Evolutionary conservation across 441 rosid genomes (phyloP).

Genomic region (Populus hybrid): DNA sequence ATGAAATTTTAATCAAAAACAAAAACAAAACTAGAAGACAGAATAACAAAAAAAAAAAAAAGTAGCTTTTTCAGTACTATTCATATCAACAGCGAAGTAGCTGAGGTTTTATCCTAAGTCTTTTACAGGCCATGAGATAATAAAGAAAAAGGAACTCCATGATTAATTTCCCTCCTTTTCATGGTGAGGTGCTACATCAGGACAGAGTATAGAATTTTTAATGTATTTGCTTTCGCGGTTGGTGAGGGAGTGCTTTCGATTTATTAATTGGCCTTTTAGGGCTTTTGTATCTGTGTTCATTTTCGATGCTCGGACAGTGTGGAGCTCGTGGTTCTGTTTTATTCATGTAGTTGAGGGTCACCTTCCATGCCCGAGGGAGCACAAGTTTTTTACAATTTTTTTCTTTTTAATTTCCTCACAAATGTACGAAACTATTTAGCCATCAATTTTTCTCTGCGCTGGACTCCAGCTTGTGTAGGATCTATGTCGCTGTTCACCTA

Average conservation of each 20-base stretch:
- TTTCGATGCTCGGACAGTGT: background rate
- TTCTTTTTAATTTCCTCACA: background rate
- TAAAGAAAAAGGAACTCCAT: background rate
- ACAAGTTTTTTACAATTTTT: background rate
- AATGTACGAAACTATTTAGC: background rate
- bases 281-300: background rate
- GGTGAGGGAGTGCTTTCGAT: constrained; percentile 7
- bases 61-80: background rate
- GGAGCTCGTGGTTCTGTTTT: constrained; percentile 4
- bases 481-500: background rate
- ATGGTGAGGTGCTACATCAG: background rate
- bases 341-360: constrained; percentile 8
- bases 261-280: background rate
- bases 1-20: no score
- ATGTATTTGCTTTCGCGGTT: background rate
- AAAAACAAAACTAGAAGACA: background rate
- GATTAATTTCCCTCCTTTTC: background rate
- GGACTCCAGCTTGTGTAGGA: background rate
- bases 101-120: background rate
- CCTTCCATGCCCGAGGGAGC: constrained; percentile 10
- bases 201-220: background rate
- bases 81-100: no score
- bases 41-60: no score
- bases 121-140: no score
- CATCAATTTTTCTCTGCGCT: background rate